Evolutionary conservation across 208 protist genomes (phyloP), one percentile per base, ranked within the genome.

Genomic region (Crithidia fasciculata): DNA sequence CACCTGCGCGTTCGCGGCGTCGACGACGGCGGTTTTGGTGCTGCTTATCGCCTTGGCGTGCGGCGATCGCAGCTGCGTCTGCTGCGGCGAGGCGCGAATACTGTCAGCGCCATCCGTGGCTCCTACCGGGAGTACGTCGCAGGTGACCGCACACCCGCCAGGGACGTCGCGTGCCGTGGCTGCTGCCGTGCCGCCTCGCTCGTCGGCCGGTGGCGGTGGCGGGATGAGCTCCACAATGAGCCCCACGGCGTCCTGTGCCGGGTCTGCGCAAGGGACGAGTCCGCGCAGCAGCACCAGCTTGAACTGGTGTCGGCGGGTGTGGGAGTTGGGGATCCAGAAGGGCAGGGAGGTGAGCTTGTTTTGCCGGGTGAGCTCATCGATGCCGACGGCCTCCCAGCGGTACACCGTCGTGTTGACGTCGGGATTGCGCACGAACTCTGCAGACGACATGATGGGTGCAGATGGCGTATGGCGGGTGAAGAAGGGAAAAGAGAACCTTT

Each of bases 281-380:
- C 88, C 91, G 39, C 85, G 80, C 50, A 93, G 81, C n/a, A 94
- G 73, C 47, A 93, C 78, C 2, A 93, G 62, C 5, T 78, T 79
- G 53, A 96, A 93, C 76, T 94, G 91, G 59, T 96, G 85, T 6
- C 57, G 54, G 37, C 83, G 82, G 53, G 74, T 87, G 4, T 54
- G 68, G 13, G 81, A 37, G 65, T 90, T 94, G 4, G 89, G 91
- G 2, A 85, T 68, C 86, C 87, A 94, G 65, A 96, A 96, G 2
- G 91, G 89, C 10, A 93, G 82, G 5, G 91, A 94, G 39, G 73
- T 82, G 8, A 93, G 64, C 71, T 96, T 96, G 87, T 96, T 96
- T 10, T 82, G 65, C 4, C 87, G 85, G 36, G 75, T 89, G 4
- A 96, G 80, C 44, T 88, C 66, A 16, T 72, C 56, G 13, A 93